Conservation (phyloP, 352 stramenopile species). For the Elongisporangium senticosum region DNA sequence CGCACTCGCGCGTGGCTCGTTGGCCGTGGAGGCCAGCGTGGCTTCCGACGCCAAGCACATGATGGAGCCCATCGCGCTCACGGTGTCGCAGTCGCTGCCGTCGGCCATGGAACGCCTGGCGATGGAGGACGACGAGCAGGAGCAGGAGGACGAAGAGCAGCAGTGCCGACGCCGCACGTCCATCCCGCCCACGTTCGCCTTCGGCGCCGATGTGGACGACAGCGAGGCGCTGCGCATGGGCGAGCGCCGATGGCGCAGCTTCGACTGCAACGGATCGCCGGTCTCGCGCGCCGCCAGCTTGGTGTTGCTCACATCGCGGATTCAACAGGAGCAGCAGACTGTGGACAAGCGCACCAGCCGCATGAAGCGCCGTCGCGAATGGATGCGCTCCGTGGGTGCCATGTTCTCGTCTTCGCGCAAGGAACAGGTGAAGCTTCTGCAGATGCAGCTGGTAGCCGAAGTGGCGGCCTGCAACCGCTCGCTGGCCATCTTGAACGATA, state of each 20-base stretch:
- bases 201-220: slow-evolving; percentile 19
- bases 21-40: slow-evolving; percentile 7
- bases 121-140: slow-evolving; percentile 10
- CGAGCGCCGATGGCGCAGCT: slow-evolving; percentile 62
- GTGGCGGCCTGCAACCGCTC: slow-evolving; percentile 56
- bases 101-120: slow-evolving; percentile 4
- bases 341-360: slow-evolving; percentile 34
- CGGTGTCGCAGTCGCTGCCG: background rate
- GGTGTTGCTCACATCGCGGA: slow-evolving; percentile 35
- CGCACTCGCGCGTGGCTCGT: slow-evolving; percentile 8
- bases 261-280: slow-evolving; percentile 29
- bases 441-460: slow-evolving; percentile 69
- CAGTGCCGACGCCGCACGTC: slow-evolving; percentile 46
- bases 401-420: slow-evolving; percentile 42
- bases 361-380: slow-evolving; percentile 34
- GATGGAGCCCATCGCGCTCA: background rate
- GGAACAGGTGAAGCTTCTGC: slow-evolving; percentile 52
- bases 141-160: slow-evolving; percentile 16
- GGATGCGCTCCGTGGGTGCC: slow-evolving; percentile 40
- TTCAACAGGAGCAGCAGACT: slow-evolving; percentile 41
- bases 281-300: slow-evolving; percentile 24
- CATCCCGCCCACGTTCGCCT: slow-evolving; percentile 59
- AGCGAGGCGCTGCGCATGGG: slow-evolving; percentile 9
- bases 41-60: background rate
- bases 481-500: slow-evolving; percentile 39